Percentiles rank a stretch among this genome's conserved stretches.
These are phyloP conservation scores for Agrocybe pediades DNA, from an alignment of 768 basidiomycete species.

Conservation along the genomic window DNA sequence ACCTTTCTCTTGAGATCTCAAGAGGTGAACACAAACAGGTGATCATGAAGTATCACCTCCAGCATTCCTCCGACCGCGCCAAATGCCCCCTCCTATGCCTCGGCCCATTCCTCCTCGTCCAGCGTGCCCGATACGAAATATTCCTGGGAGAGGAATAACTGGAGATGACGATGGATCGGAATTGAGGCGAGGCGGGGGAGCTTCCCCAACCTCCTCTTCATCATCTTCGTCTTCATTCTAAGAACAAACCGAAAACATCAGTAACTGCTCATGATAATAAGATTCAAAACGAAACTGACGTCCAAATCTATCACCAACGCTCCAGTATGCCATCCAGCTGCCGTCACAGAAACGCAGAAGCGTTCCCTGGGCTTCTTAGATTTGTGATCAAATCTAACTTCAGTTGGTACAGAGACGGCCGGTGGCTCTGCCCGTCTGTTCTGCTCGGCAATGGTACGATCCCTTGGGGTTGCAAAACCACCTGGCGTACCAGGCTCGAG, in stretches of 20 bases:
- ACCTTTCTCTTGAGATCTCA: no score
- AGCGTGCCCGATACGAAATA: constrained; percentile 61
- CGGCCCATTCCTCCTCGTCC: constrained; percentile 51
- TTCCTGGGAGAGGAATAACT: constrained; percentile 26
- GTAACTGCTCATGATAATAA: constrained; percentile 6
- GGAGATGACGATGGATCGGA: constrained; percentile 22
- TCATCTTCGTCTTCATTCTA: constrained; percentile 31
- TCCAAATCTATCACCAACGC: constrained; percentile 86
- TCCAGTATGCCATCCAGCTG: constrained; percentile 91
- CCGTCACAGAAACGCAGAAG: constrained; percentile 81
- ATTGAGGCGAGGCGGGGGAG: not conserved
- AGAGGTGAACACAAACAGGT: not conserved
- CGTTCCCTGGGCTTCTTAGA: constrained; percentile 49
- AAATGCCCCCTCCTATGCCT: constrained; percentile 8
- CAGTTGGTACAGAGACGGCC: constrained; percentile 58
- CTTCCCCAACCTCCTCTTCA: constrained; percentile 32
- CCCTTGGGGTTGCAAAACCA: constrained; percentile 46
- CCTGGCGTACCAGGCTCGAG: constrained; percentile 60
- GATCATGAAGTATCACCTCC: constrained; percentile 1
- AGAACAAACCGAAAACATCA: constrained; percentile 10
- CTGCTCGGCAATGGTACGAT: constrained; percentile 30
- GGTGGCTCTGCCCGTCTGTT: constrained; percentile 39
- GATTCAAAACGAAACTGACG: constrained; percentile 37
- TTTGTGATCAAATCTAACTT: constrained; percentile 72
- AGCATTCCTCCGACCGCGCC: constrained; percentile 3